These are phyloP conservation scores for Prunus persica DNA, from an alignment of 306 rosid genomes.

Conservation along the genomic window Prunus_persica_NCBIv2 NC_034016.1:17904001-17904500, in stretches of 20 bases:
- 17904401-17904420: neutral
- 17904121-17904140: neutral
- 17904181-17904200: neutral
- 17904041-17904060: neutral
- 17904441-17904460: constrained; percentile 64
- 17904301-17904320: neutral
- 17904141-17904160: neutral
- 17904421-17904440: neutral
- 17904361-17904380: neutral
- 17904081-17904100: neutral
- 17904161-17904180: neutral
- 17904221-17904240: neutral
- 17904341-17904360: neutral
- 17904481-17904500: constrained; percentile 95
- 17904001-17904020: neutral
- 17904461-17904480: constrained; percentile 91
- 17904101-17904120: neutral
- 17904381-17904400: neutral
- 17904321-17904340: neutral
- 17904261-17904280: neutral
- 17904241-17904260: neutral
- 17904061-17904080: neutral
- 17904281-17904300: neutral
- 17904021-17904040: neutral
- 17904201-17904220: neutral